Evolutionary conservation across 148 eudicot species (phyloP).

Genomic region (Rhododendron simsii): DNA sequence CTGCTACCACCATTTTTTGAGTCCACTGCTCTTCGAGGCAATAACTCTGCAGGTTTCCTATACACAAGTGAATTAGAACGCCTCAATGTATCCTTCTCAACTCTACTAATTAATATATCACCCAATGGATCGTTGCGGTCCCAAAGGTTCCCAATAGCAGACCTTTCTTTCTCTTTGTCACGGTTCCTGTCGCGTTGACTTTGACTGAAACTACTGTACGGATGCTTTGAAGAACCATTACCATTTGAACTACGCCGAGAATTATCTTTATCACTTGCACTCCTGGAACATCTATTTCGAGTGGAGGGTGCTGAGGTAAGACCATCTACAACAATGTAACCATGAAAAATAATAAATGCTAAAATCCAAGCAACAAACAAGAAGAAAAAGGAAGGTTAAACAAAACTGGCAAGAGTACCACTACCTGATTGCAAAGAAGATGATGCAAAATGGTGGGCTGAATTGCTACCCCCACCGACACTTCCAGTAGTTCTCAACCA

Average conservation of each 20-base stretch:
- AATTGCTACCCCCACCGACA: slow-evolving; percentile 51
- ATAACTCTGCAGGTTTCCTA: slow-evolving; percentile 45
- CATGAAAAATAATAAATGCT: background rate
- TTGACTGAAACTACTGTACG: slow-evolving; percentile 66
- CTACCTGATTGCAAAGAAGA: slow-evolving; percentile 46
- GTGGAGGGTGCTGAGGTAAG: slow-evolving; percentile 34
- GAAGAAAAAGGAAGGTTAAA: background rate
- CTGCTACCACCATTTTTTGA: slow-evolving; percentile 24
- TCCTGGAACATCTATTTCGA: slow-evolving; percentile 41
- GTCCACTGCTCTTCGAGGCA: slow-evolving; percentile 31
- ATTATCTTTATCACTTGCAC: slow-evolving; percentile 42
- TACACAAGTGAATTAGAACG: slow-evolving; percentile 64
- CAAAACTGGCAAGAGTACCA: background rate
- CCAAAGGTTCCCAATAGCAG: slow-evolving; percentile 47
- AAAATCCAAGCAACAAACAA: background rate
- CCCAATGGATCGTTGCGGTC: slow-evolving; percentile 62
- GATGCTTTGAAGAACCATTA: slow-evolving; percentile 66
- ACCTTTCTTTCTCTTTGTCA: slow-evolving; percentile 59
- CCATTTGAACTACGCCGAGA: slow-evolving; percentile 56
- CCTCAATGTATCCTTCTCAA: slow-evolving; percentile 48
- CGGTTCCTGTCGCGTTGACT: slow-evolving; percentile 48
- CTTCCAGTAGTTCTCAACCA: slow-evolving; percentile 78
- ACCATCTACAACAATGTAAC: slow-evolving; percentile 27
- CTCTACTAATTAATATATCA: slow-evolving; percentile 38
- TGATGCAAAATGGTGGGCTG: slow-evolving; percentile 47